Percentiles rank a stretch among this genome's conserved stretches.
These are phyloP conservation scores for Arthroderma uncinatum DNA, from an alignment of 2,329 filamentous ascomycete species.

Conservation along the genomic window DNA sequence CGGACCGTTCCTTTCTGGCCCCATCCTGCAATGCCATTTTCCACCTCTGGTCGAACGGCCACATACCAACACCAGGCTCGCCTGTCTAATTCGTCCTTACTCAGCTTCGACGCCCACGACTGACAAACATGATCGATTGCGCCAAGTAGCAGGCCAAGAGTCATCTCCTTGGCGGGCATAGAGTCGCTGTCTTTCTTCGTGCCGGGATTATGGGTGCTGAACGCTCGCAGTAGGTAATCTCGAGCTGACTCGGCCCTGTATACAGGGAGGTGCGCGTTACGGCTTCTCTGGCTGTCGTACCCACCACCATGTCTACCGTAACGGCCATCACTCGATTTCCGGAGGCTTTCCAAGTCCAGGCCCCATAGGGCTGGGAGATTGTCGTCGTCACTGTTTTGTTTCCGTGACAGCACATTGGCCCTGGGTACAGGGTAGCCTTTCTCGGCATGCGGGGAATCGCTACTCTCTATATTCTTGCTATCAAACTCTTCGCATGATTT, in stretches of 20 bases:
- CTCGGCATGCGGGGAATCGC: constrained; percentile 11
- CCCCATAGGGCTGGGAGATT: constrained; percentile 45
- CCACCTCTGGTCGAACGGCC: constrained; percentile 62
- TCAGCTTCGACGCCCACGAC: constrained; percentile 61
- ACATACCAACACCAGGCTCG: constrained; percentile 77
- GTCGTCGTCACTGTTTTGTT: constrained; percentile 14
- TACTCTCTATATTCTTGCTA: constrained; percentile 6
- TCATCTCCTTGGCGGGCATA: constrained; percentile 54
- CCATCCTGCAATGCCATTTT: constrained; percentile 65
- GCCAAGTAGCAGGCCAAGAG: constrained; percentile 57
- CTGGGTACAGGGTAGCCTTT: neutral
- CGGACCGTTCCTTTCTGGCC: constrained; percentile 64
- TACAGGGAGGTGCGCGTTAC: constrained; percentile 51
- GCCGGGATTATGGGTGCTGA: constrained; percentile 14
- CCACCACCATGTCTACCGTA: neutral
- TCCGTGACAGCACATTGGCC: neutral
- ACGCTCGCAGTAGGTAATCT: constrained; percentile 45
- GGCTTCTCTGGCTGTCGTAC: neutral
- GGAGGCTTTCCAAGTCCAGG: constrained; percentile 45
- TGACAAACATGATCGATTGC: constrained; percentile 60
- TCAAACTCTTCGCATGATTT: neutral
- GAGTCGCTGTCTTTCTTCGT: constrained; percentile 42
- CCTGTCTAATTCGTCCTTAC: constrained; percentile 56
- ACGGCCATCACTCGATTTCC: constrained; percentile 31
- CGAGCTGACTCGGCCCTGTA: constrained; percentile 61